Evolutionary conservation across 2,329 filamentous ascomycete species (phyloP), one percentile per base, ranked within the genome.

Genomic region (Alternaria arbusti): DNA sequence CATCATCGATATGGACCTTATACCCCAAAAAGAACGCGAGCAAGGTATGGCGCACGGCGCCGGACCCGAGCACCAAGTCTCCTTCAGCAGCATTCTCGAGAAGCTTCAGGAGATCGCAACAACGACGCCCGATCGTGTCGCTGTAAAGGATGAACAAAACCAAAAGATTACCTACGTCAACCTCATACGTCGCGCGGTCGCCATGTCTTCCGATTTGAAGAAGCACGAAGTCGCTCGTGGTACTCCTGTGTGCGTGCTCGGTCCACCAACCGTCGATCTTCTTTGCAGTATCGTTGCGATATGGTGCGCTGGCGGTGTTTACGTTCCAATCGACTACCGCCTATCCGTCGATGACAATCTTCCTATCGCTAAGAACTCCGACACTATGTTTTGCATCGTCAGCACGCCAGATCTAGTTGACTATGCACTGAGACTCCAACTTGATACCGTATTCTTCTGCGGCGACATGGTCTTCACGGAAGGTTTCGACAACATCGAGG

Each of bases 241-340:
- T 30, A 54, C 57, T 17, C 20, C 57, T 13, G 36, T 59, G 22
- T 59, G 57, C 40, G 57, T 59, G 12, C 25, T 59, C 2, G 57
- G 57, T 9, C 49, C 57, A n/a, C 49, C 57, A n/a, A 59, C 57
- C 11, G 26, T 47, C 28, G 49, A 59, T 32, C 7, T 54, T 11
- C 36, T 59, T 9, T 46, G 36, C 20, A 46, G 46, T 17, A 32
- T 59, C 17, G 5, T 49, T 13, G 54, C 44, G 13, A 57, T 57
- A n/a, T 57, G 54, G 54, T 57, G 54, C 20, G 54, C 28, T 44
- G 54, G 43, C 15, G 44, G 44, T 1, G 47, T 57, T 7, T 40
- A 57, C n/a, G 44, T 57, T 25, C 54, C 54, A 2, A 10, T 49
- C 8, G 54, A 57, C 15, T 9, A 49, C 23, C 44, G 12, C 10